Conservation (phyloP, 2,329 filamentous ascomycete genomes). For the Neofusicoccum kwambonambiense region DNA sequence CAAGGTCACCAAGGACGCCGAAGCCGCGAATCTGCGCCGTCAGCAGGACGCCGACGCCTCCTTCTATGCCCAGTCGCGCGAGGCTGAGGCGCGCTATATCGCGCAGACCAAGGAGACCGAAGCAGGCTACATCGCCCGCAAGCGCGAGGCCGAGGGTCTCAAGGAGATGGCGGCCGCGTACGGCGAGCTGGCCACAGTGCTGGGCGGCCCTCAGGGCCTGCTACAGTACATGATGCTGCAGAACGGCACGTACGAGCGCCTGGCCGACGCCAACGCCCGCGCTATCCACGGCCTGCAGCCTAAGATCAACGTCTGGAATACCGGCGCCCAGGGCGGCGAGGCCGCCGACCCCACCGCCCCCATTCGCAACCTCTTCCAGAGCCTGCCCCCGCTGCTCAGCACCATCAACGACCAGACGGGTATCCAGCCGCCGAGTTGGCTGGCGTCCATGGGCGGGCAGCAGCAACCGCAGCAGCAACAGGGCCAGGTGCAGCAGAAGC, state of each 20-base stretch:
- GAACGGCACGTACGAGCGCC: slow-evolving; percentile 72
- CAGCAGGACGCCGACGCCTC: slow-evolving; percentile 48
- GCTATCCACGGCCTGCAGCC: slow-evolving; percentile 76
- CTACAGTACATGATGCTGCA: slow-evolving; percentile 88
- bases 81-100: slow-evolving; percentile 60
- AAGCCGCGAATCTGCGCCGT: slow-evolving; percentile 43
- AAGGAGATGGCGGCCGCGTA: slow-evolving; percentile 80
- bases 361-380: slow-evolving; percentile 81
- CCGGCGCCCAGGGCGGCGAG: slow-evolving; percentile 53
- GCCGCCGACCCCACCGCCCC: slow-evolving; percentile 59
- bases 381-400: slow-evolving; percentile 74
- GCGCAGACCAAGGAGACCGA: slow-evolving; percentile 56
- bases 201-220: slow-evolving; percentile 75
- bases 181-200: slow-evolving; percentile 65
- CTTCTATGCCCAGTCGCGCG: slow-evolving; percentile 51
- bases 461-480: neutral
- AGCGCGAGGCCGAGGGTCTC: slow-evolving; percentile 76
- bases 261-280: slow-evolving; percentile 74
- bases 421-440: slow-evolving; percentile 75
- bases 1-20: slow-evolving; percentile 40
- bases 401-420: slow-evolving; percentile 90
- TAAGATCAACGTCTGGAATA: slow-evolving; percentile 92
- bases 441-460: slow-evolving; percentile 52
- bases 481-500: neutral
- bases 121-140: slow-evolving; percentile 58